phyloP scores from a whole-genome alignment of 78 protist species.

The Dictyostelium brefeldianum region DNA sequence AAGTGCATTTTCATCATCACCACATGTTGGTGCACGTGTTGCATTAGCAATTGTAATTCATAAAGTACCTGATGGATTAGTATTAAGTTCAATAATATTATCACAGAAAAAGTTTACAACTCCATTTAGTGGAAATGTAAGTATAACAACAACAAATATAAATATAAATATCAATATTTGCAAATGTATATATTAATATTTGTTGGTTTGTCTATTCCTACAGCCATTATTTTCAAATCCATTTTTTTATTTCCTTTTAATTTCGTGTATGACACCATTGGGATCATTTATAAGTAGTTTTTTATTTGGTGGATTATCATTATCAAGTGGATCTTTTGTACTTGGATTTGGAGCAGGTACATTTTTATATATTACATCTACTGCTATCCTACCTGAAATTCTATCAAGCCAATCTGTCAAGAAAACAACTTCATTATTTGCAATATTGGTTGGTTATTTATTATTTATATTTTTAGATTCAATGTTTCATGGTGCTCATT shows the following conservation, averaged over 20 bases:
- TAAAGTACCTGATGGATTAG: slow-evolving; percentile 76
- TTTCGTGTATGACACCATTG: slow-evolving; percentile 61
- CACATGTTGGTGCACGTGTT: slow-evolving; percentile 66
- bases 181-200: not conserved
- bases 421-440: not conserved
- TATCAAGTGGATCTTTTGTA: slow-evolving; percentile 35
- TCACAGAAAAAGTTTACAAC: slow-evolving; percentile 43
- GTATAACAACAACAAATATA: not conserved
- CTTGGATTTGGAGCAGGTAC: slow-evolving; percentile 78
- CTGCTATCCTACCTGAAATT: slow-evolving; percentile 66
- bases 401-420: slow-evolving; percentile 12
- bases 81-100: slow-evolving; percentile 49
- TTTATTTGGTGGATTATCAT: slow-evolving; percentile 49
- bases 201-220: too few relatives aligned
- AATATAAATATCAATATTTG: too few relatives aligned
- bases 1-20: slow-evolving; percentile 60
- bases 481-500: slow-evolving; percentile 27
- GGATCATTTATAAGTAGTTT: slow-evolving; percentile 36
- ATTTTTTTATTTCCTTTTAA: slow-evolving; percentile 49
- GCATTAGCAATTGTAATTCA: slow-evolving; percentile 72
- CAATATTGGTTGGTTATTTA: slow-evolving; percentile 32
- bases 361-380: slow-evolving; percentile 68
- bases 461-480: slow-evolving; percentile 45
- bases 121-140: not conserved
- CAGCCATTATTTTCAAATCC: slow-evolving; percentile 47